Conservation (phyloP, 2,329 filamentous ascomycete genomes). For the Trematosphaeria pertusa region DNA sequence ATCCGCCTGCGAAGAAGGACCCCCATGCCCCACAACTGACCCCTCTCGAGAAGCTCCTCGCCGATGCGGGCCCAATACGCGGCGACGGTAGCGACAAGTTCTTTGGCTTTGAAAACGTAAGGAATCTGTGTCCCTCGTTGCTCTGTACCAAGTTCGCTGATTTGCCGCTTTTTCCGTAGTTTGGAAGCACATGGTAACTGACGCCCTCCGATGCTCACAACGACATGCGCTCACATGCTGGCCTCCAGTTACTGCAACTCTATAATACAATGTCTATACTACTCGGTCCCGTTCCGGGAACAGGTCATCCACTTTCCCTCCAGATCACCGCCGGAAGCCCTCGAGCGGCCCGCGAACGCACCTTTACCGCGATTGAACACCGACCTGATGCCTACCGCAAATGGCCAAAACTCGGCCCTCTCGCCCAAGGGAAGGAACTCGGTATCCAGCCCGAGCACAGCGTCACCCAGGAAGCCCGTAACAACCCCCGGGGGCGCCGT, state of each 20-base stretch:
- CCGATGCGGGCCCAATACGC: slow-evolving; percentile 81
- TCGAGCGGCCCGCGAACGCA: slow-evolving; percentile 61
- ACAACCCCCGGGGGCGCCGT: slow-evolving; percentile 58
- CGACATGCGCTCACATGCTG: slow-evolving; percentile 14
- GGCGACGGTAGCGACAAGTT: slow-evolving; percentile 96
- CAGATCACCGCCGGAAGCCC: slow-evolving; percentile 71
- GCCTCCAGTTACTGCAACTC: slow-evolving; percentile 90
- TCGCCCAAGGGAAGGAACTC: slow-evolving; percentile 62
- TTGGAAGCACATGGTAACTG: slow-evolving; percentile 94
- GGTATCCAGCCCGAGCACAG: slow-evolving; percentile 39
- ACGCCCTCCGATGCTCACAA: slow-evolving; percentile 8
- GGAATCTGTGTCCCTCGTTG: too few relatives aligned
- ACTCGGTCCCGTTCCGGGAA: slow-evolving; percentile 92
- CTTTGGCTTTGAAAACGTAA: slow-evolving; percentile 96
- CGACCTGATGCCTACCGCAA: slow-evolving; percentile 43
- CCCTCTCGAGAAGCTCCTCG: slow-evolving; percentile 77
- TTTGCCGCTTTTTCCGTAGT: slow-evolving; percentile 61
- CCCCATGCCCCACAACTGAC: slow-evolving; percentile 63
- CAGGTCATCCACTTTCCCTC: slow-evolving; percentile 90
- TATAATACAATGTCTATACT: slow-evolving; percentile 95
- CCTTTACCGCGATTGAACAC: slow-evolving; percentile 48
- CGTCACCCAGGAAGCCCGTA: slow-evolving; percentile 45
- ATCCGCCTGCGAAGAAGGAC: slow-evolving; percentile 65
- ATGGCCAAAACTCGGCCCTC: slow-evolving; percentile 50
- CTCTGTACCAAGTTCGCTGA: slow-evolving; percentile 30